These are phyloP conservation scores for Phaeosphaeriaceae sp. DNA, from an alignment of 2,329 filamentous ascomycete genomes.

Conservation along the genomic window DNA sequence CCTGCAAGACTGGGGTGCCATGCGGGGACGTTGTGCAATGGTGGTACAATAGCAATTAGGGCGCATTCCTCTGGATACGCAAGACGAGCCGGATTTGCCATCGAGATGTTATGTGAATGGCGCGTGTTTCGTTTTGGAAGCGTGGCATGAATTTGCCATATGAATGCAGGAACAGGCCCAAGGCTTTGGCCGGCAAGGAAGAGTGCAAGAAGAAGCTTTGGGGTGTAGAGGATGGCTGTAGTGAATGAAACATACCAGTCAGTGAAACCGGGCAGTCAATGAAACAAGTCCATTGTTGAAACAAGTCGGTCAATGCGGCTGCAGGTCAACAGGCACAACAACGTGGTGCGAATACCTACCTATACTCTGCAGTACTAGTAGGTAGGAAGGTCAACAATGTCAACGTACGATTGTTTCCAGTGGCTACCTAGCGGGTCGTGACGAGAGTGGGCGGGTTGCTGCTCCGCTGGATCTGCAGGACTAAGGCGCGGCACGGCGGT, in stretches of 20 bases:
- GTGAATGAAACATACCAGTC: too few species aligned
- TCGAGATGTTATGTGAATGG: constrained; percentile 2
- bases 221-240: too few species aligned
- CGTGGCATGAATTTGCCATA: too few species aligned
- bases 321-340: too few species aligned
- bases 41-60: constrained; percentile 19
- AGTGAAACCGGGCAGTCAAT: too few species aligned
- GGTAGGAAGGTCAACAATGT: too few species aligned
- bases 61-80: constrained; percentile 16
- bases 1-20: constrained; percentile 41
- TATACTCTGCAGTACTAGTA: too few species aligned
- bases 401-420: too few species aligned
- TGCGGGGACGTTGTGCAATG: constrained; percentile 37
- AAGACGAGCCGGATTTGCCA: constrained; percentile 19
- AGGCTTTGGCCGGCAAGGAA: neutral
- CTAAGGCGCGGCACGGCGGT: constrained; percentile 30
- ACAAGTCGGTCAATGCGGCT: neutral
- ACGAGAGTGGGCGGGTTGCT: constrained; percentile 33
- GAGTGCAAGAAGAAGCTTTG: neutral
- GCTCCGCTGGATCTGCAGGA: constrained; percentile 36
- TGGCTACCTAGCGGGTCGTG: too few species aligned
- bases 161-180: constrained; percentile 6
- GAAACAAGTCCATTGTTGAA: too few species aligned
- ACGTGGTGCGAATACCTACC: too few species aligned
- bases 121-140: too few species aligned